Conservation (phyloP, 306 rosid species). For the barrel medic (Medicago truncatula) region MtrunA17r5.0-ANR NC_053045.1:42304501-42305000, state of each 20-base stretch:
- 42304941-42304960: slow-evolving; percentile 84
- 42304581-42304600: too few species aligned
- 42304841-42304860: slow-evolving; percentile 63
- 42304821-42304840: slow-evolving; percentile 44
- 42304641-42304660: background rate
- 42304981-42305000: background rate
- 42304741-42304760: slow-evolving; percentile 62
- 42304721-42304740: slow-evolving; percentile 54
- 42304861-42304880: slow-evolving; percentile 77
- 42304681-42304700: slow-evolving; percentile 59
- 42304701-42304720: slow-evolving; percentile 69
- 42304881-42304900: slow-evolving; percentile 68
- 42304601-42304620: too few species aligned
- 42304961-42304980: slow-evolving; percentile 89
- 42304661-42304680: background rate
- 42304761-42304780: slow-evolving; percentile 72
- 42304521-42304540: too few species aligned
- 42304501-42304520: too few species aligned
- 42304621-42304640: too few species aligned
- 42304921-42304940: slow-evolving; percentile 90
- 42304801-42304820: slow-evolving; percentile 44
- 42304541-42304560: too few species aligned
- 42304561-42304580: too few species aligned
- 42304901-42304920: slow-evolving; percentile 70
- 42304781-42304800: slow-evolving; percentile 47